phyloP scores from a whole-genome alignment of 2,329 filamentous ascomycete genomes.

The Fusarium phyllophilum region DNA sequence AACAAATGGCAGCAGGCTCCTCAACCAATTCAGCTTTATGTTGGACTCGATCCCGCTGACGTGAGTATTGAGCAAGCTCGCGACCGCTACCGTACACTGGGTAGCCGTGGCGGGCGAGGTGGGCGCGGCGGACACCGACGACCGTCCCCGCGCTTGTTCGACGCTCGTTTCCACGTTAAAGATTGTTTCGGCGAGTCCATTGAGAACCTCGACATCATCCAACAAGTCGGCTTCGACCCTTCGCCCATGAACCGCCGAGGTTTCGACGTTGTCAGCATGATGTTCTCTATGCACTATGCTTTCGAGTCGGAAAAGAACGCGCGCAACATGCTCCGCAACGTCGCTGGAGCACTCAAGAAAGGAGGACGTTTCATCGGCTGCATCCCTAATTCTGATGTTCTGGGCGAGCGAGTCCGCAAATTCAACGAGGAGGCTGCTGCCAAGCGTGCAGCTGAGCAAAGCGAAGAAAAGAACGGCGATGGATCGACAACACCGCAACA shows the following conservation, averaged over 20 bases:
- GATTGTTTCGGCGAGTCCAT: conserved; percentile 92
- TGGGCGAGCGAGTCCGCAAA: conserved; percentile 79
- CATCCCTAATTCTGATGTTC: conserved; percentile 96
- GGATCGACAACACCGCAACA: conserved; percentile 40
- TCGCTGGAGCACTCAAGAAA: conserved; percentile 89
- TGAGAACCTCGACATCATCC: conserved; percentile 82
- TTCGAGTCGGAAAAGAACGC: conserved; percentile 94
- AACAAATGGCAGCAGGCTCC: conserved; percentile 96
- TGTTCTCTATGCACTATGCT: conserved; percentile 99
- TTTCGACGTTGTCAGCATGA: conserved; percentile 97
- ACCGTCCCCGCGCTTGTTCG: conserved; percentile 71
- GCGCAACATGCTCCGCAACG: conserved; percentile 91
- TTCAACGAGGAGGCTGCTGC: conserved; percentile 69
- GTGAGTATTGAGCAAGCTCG: conserved; percentile 90
- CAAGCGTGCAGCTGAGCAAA: conserved; percentile 48
- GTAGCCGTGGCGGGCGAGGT: conserved; percentile 65
- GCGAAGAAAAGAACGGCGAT: conserved; percentile 26
- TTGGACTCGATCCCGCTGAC: conserved; percentile 92
- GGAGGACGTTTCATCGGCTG: conserved; percentile 94
- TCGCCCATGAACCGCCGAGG: conserved; percentile 79
- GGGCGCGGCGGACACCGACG: conserved; percentile 62
- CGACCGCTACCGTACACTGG: conserved; percentile 83
- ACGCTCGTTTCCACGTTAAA: conserved; percentile 88
- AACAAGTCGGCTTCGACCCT: conserved; percentile 86
- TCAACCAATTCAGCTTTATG: conserved; percentile 91